phyloP scores from a whole-genome alignment of 176 grass and related monocot genomes.

The Coix lacrymajobi region DNA sequence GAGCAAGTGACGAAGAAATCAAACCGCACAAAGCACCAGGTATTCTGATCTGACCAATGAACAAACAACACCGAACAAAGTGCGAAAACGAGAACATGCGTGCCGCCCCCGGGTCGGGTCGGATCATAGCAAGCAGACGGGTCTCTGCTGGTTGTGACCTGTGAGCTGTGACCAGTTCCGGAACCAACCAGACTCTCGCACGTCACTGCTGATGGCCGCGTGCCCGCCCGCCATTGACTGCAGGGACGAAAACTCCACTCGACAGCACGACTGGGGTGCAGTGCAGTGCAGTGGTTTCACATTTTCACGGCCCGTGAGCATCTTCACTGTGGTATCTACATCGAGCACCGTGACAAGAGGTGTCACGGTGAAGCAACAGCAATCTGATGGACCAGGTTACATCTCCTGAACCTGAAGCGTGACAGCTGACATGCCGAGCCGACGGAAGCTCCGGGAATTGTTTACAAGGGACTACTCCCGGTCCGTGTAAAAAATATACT shows the following conservation, averaged over 20 bases:
- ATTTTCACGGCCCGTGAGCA: background rate
- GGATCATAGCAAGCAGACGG: background rate
- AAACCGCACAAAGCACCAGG: slow-evolving; percentile 24
- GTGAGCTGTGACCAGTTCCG: background rate
- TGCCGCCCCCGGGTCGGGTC: background rate
- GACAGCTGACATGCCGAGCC: background rate
- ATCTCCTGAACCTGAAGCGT: background rate
- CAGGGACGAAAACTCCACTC: background rate
- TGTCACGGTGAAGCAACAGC: background rate
- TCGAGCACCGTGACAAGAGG: background rate
- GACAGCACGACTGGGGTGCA: background rate
- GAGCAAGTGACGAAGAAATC: slow-evolving; percentile 34
- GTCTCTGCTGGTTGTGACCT: background rate
- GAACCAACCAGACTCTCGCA: background rate
- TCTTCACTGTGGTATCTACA: background rate
- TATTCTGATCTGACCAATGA: background rate
- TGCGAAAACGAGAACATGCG: background rate
- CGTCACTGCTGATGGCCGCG: slow-evolving; percentile 25
- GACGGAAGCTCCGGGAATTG: no score
- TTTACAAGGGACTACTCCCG: no score
- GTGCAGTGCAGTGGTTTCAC: background rate
- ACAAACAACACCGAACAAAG: background rate
- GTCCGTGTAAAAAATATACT: no score
- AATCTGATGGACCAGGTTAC: slow-evolving; percentile 1
- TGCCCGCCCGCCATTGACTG: background rate